phyloP scores from a whole-genome alignment of 148 eudicot genomes.

The Dianthus caryophyllus region DNA sequence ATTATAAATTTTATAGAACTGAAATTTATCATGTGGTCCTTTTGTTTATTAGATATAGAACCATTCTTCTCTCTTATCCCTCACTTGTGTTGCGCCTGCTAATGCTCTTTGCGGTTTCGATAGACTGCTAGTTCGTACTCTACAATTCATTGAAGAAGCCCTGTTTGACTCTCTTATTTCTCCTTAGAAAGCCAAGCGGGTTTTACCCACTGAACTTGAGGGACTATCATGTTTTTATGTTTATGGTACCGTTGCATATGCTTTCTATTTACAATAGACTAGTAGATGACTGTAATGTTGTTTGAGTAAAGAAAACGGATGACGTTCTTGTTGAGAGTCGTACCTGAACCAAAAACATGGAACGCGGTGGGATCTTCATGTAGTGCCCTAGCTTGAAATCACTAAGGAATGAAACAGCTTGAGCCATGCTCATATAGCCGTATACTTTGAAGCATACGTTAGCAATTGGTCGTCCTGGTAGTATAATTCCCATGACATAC shows the following conservation, averaged over 20 bases:
- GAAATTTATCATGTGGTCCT: background rate
- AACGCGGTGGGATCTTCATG: slow-evolving; percentile 99
- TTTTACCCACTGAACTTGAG: background rate
- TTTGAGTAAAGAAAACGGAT: background rate
- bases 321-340: slow-evolving; percentile 8
- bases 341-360: slow-evolving; percentile 99
- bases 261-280: background rate
- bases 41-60: background rate
- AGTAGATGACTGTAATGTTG: background rate
- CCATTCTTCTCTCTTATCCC: background rate
- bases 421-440: slow-evolving; percentile 99
- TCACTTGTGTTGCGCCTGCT: background rate
- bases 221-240: background rate
- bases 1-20: background rate
- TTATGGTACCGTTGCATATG: background rate
- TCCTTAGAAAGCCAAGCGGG: too few relatives aligned
- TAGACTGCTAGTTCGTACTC: background rate
- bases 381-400: slow-evolving; percentile 99
- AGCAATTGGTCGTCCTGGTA: slow-evolving; percentile 95
- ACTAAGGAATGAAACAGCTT: slow-evolving; percentile 87
- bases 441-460: slow-evolving; percentile 92
- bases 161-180: too few relatives aligned
- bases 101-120: background rate
- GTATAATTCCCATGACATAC: slow-evolving; percentile 83
- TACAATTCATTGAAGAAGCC: too few relatives aligned